Evolutionary conservation across 106 monocot species (phyloP), one percentile per base, ranked within the genome.

Genomic region (Phalaenopsis aphrodite): DNA sequence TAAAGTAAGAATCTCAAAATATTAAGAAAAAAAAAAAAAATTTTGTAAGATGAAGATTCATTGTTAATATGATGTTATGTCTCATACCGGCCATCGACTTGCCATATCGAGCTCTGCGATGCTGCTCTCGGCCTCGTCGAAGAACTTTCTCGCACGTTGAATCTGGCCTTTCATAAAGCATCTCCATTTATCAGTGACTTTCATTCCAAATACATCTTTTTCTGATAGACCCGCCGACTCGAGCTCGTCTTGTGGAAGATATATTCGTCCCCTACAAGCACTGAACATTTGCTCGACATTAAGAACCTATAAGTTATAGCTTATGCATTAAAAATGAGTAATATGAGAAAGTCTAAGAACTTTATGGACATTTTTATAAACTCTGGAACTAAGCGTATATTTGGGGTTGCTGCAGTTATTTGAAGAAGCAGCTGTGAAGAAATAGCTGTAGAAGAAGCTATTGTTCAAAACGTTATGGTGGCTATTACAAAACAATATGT

Each of bases 161-260:
- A 88, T 91, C 58, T 91, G 91, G 7, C 45, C 65, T 57, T 81
- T 91, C 88, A 91, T 91, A 84, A 91, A 91, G 36, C 23, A 82
- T 49, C 85, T 88, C 91, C 91, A 91, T 66, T 81, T 86, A 52
- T 88, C 81, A 0, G 84, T 91, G 67, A 91, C 88, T 21, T 56
- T 91, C 18, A 86, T 85, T 0, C 77, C 76, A 46, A 91, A 88
- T 8, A 91, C 79, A 41, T 91, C 88, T 5, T 88, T 84, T 3
- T 88, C 88, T 3, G 86, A 85, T 17, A 91, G 79, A 12, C 88
- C 88, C 0, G 85, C 86, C 3, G 41, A 72, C 12, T 58, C 80
- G 8, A 87, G 84, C 48, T 87, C 87, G 19, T 84, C 87, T 64
- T 78, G 87, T 42, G 87, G 87, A 2, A 87, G 78, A 18, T 87